Conservation (phyloP, 139 green algal genomes). For the Coccomyxa sp. region DNA sequence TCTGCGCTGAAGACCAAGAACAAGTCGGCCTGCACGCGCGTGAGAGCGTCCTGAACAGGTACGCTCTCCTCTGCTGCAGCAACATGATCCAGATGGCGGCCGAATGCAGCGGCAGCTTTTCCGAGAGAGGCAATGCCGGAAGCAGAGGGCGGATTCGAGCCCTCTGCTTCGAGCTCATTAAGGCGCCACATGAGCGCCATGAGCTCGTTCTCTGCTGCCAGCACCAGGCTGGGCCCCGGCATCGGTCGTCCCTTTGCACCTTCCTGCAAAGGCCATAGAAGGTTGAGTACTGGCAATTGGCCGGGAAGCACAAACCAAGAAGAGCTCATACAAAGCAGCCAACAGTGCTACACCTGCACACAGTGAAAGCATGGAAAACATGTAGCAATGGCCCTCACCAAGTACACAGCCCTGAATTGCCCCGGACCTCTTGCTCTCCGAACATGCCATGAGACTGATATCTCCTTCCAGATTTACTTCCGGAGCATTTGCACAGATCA, state of each 20-base stretch:
- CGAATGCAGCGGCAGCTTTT: not conserved
- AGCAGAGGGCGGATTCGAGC: not conserved
- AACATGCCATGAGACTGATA: too few relatives aligned
- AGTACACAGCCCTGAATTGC: too few relatives aligned
- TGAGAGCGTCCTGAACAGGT: not conserved
- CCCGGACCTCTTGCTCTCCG: too few relatives aligned
- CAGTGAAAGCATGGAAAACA: too few relatives aligned
- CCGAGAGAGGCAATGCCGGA: not conserved
- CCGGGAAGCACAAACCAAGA: too few relatives aligned
- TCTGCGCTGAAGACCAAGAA: conserved; percentile 16
- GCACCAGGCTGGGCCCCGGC: conserved; percentile 1
- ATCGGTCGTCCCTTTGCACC: conserved; percentile 5
- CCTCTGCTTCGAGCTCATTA: not conserved
- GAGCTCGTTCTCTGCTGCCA: conserved; percentile 12
- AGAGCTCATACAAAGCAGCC: too few relatives aligned
- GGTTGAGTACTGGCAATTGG: not conserved
- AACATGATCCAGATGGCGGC: not conserved
- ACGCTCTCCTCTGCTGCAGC: not conserved
- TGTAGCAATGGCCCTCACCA: too few relatives aligned
- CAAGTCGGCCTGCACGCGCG: conserved; percentile 11
- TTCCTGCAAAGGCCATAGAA: conserved; percentile 1
- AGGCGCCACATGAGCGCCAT: not conserved
- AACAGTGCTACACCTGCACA: too few relatives aligned
- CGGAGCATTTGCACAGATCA: too few relatives aligned
- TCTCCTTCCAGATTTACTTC: too few relatives aligned